Percentiles rank a stretch among this genome's conserved stretches.
Evolutionary conservation across 2,329 filamentous ascomycete species (phyloP).

Genomic region (Endothia cerciana): DNA sequence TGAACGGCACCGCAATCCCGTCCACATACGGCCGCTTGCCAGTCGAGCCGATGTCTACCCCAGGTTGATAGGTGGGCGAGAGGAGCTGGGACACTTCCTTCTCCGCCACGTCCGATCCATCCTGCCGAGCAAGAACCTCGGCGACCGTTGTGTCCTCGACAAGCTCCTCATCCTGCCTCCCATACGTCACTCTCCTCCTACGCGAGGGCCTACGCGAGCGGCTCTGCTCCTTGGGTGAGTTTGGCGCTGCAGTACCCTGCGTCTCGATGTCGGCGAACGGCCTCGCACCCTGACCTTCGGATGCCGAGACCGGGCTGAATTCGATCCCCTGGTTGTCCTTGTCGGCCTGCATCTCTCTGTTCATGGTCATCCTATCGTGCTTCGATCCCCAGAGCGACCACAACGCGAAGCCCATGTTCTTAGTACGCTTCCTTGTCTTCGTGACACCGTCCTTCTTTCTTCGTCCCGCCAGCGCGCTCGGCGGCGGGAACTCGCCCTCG

Average conservation of each 20-base stretch:
- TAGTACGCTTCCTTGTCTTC: slow-evolving; percentile 55
- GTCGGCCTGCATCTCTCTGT: slow-evolving; percentile 56
- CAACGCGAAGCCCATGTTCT: slow-evolving; percentile 76
- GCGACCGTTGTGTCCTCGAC: slow-evolving; percentile 47
- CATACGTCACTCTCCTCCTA: slow-evolving; percentile 53
- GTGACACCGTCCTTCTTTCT: slow-evolving; percentile 56
- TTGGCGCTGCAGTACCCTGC: slow-evolving; percentile 39
- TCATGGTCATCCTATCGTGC: slow-evolving; percentile 78
- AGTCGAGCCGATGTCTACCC: slow-evolving; percentile 50
- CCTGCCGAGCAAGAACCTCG: slow-evolving; percentile 48
- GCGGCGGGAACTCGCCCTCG: slow-evolving; percentile 76
- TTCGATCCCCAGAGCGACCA: slow-evolving; percentile 91
- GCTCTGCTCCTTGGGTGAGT: slow-evolving; percentile 37
- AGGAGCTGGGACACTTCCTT: slow-evolving; percentile 40
- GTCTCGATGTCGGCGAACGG: slow-evolving; percentile 45
- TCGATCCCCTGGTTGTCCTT: slow-evolving; percentile 41
- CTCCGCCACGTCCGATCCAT: slow-evolving; percentile 41
- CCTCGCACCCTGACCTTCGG: slow-evolving; percentile 49
- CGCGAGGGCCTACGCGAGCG: slow-evolving; percentile 51
- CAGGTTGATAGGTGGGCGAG: slow-evolving; percentile 45
- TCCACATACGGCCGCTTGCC: slow-evolving; percentile 69
- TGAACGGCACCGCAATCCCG: slow-evolving; percentile 75
- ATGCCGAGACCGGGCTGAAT: slow-evolving; percentile 40
- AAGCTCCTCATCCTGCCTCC: slow-evolving; percentile 46
- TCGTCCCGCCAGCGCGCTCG: slow-evolving; percentile 78